phyloP scores from a whole-genome alignment of 768 basidiomycete genomes.

The Trametes gibbosa region DNA sequence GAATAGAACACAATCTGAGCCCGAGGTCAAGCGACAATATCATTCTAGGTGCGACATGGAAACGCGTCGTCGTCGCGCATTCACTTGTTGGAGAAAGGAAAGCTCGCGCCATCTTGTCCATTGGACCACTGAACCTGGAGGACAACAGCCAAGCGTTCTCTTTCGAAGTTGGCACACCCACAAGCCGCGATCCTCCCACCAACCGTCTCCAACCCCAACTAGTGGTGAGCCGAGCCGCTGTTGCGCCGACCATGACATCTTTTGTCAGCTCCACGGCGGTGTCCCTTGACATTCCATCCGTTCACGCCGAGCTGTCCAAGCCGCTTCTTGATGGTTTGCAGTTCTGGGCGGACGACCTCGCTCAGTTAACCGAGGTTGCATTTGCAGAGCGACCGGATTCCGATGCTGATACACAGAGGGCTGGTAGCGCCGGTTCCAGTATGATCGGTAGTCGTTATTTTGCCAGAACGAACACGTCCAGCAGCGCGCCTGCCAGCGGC shows the following conservation, averaged over 20 bases:
- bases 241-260: not conserved
- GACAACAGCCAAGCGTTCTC: not conserved
- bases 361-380: slow-evolving; percentile 63
- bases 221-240: not conserved
- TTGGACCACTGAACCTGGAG: slow-evolving; percentile 40
- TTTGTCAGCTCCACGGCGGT: slow-evolving; percentile 14
- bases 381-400: slow-evolving; percentile 22
- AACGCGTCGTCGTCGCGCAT: slow-evolving; percentile 49
- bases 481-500: slow-evolving; percentile 40
- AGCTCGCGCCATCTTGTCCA: slow-evolving; percentile 47
- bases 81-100: slow-evolving; percentile 37
- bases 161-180: slow-evolving; percentile 18
- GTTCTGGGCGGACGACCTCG: slow-evolving; percentile 82
- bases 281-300: slow-evolving; percentile 52
- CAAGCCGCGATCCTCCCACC: not conserved
- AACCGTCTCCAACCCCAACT: slow-evolving; percentile 22
- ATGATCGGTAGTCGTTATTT: slow-evolving; percentile 83
- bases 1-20: not conserved
- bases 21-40: slow-evolving; percentile 12
- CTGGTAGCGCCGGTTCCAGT: slow-evolving; percentile 53
- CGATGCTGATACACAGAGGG: slow-evolving; percentile 28
- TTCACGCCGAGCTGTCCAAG: slow-evolving; percentile 64
- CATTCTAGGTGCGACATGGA: slow-evolving; percentile 41
- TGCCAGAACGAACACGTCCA: slow-evolving; percentile 36
- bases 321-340: slow-evolving; percentile 71